Conservation (phyloP, 2,329 filamentous ascomycete species). For the Madurella mycetomatis region DNA sequence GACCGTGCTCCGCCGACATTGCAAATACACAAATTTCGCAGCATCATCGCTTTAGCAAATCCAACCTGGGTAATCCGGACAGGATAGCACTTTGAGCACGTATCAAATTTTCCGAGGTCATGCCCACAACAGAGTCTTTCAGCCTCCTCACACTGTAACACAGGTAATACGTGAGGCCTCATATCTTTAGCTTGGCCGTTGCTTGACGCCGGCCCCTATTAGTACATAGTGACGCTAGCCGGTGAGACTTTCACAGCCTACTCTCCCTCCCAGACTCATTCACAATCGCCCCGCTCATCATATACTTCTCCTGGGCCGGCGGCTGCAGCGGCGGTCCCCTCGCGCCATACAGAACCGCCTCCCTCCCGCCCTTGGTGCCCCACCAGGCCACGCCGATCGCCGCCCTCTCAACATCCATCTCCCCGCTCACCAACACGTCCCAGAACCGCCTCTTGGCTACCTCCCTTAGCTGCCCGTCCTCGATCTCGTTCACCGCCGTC, state of each 20-base stretch:
- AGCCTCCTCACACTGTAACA: too few species aligned
- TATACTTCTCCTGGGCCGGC: conserved; percentile 27
- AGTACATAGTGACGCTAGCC: neutral
- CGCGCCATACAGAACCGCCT: conserved; percentile 40
- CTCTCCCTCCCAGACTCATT: conserved; percentile 9
- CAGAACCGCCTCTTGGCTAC: conserved; percentile 68
- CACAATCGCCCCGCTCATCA: conserved; percentile 52
- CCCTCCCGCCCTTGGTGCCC: conserved; percentile 57
- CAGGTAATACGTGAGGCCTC: too few species aligned
- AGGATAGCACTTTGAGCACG: too few species aligned
- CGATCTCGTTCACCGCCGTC: conserved; percentile 60
- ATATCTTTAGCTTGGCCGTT: too few species aligned
- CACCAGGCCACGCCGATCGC: conserved; percentile 81
- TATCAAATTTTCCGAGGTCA: too few species aligned
- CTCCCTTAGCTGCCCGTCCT: conserved; percentile 57
- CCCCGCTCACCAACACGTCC: conserved; percentile 72
- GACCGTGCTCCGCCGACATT: too few species aligned
- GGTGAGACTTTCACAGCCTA: conserved; percentile 16
- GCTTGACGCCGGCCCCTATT: too few species aligned
- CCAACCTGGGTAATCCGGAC: too few species aligned
- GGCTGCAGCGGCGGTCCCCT: conserved; percentile 17
- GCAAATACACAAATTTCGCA: too few species aligned
- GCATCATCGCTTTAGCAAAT: too few species aligned
- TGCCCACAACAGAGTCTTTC: too few species aligned
- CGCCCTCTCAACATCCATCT: conserved; percentile 84